Evolutionary conservation across 805 yeast genomes (phyloP), one percentile per base, ranked within the genome.

Genomic region (Nakazawaea sp.): DNA sequence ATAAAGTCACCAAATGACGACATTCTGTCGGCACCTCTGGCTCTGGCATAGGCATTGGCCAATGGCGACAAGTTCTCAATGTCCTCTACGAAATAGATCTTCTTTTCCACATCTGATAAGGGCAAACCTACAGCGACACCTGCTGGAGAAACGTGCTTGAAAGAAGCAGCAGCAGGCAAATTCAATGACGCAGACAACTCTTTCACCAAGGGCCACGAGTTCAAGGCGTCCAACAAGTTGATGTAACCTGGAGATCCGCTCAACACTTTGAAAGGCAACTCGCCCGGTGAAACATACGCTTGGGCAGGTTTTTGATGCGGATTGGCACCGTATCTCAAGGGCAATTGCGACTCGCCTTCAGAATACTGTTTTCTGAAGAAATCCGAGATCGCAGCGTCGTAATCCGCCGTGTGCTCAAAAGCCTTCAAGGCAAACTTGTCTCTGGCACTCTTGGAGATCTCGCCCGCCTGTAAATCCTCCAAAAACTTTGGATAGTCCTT

Each of bases 11-110:
- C 98, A 59, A 92, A 92, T 11, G 96, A 85, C 5, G 97, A 89
- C 98, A 92, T 92, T 75, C 98, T 82, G 67, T 92, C 98, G 50
- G 98, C 98, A 63, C 98, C 98, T 66, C 98, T 85, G 40, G 98
- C 98, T 68, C 97, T 85, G 27, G 98, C 98, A 56, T 92, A 92
- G 41, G 98, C 98, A 57, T 84, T 83, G 46, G 98, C 98, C 57
- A 92, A 73, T 40, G 98, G 97, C 10, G 97, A 86, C 59, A 92
- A 70, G 72, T 89, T 86, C 64, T 86, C 95, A 55, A 90, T 87
- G 61, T 87, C 96, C 50, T 78, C 79, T 46, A 92, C 98, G 59
- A 92, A 92, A 73, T 92, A 92, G 47, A 90, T 77, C 65, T 90
- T 84, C 75, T 88, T 89, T 71, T 92, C 98, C 45, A 79, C 69